Evolutionary conservation across 2,329 filamentous ascomycete genomes (phyloP), one percentile per base, ranked within the genome.

Genomic region (Monosporascus cannonballus): DNA sequence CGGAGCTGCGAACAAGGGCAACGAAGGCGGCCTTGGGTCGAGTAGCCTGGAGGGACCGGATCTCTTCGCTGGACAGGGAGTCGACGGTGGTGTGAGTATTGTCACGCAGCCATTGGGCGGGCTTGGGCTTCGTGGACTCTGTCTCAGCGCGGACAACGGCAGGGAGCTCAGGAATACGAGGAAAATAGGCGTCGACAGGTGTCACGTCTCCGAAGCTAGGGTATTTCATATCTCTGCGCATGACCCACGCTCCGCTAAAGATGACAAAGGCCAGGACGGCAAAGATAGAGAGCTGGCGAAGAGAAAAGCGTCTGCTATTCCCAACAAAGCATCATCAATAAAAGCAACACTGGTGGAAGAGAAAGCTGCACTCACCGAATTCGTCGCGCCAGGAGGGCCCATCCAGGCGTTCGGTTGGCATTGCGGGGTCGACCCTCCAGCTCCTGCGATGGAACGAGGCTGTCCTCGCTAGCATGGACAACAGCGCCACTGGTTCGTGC

Each of bases 1-100:
- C 87, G 58, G 82, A 79, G 58, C 91, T 90, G 42, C 86, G 80
- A 25, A 91, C 87, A 18, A 91, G 76, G 27, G 84, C 82, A 49
- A 91, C 78, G 41, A 91, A 58, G 37, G 68, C 66, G 59, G 71
- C 61, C 59, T 67, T 59, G 57, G 76, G 69, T 57, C 64, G 60
- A 20, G 60, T 62, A 4, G 57, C 57, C 14, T 53, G 34, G 6
- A 67, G 53, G 6, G 41, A 47, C 45, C 61, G 51, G 3, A 61
- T 41, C 18, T 60, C 47, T 15, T 59, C 48, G 5, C 45, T 48
- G 2, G 61, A 48, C 14, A 66, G 22, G 17, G 54, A 48, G 14
- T 57, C 48, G 6, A 60, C 45, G 38, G 62, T 51, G 17, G 56
- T 8, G 48, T 66, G 50, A 15, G 61, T 67, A 41, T 67, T 62